These are phyloP conservation scores for Pneumocystis oryctolagi DNA, from an alignment of 1,139 yeast genomes.

Conservation along the genomic window DNA sequence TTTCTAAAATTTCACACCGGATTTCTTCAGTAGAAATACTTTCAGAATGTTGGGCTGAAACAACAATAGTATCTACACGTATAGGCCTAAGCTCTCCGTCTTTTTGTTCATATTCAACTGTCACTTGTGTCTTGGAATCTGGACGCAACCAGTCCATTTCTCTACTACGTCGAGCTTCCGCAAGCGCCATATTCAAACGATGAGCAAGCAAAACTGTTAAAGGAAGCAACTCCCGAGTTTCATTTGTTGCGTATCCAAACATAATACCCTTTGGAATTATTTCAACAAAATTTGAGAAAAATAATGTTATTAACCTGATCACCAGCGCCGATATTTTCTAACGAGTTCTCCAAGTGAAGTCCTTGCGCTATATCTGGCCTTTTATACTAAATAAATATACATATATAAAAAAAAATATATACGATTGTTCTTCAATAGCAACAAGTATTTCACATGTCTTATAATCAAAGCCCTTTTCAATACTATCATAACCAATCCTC, in stretches of 20 bases:
- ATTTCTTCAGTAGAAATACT: slow-evolving; percentile 85
- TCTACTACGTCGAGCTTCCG: slow-evolving; percentile 94
- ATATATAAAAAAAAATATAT: not conserved
- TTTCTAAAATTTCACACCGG: slow-evolving; percentile 59
- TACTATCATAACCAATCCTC: slow-evolving; percentile 93
- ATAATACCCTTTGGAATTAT: slow-evolving; percentile 50
- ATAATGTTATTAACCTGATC: slow-evolving; percentile 40
- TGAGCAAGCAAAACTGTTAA: slow-evolving; percentile 88
- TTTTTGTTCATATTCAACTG: slow-evolving; percentile 87
- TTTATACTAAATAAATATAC: not conserved
- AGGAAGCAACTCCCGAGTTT: slow-evolving; percentile 94
- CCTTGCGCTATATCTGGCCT: slow-evolving; percentile 99
- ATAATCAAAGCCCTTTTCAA: slow-evolving; percentile 96
- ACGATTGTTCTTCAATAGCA: slow-evolving; percentile 87
- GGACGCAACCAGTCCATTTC: slow-evolving; percentile 94
- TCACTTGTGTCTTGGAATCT: slow-evolving; percentile 98
- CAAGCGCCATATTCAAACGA: slow-evolving; percentile 91
- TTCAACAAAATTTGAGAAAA: not conserved
- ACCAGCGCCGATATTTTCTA: slow-evolving; percentile 99
- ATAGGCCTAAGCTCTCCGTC: slow-evolving; percentile 89
- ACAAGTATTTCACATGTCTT: slow-evolving; percentile 97
- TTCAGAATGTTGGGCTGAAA: slow-evolving; percentile 96
- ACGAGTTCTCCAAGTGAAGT: slow-evolving; percentile 89
- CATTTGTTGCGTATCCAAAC: slow-evolving; percentile 99
- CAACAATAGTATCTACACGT: slow-evolving; percentile 94